Evolutionary conservation across 2,329 filamentous ascomycete species (phyloP), one percentile per base, ranked within the genome.

Genomic region (Fusarium decemcellulare): DNA sequence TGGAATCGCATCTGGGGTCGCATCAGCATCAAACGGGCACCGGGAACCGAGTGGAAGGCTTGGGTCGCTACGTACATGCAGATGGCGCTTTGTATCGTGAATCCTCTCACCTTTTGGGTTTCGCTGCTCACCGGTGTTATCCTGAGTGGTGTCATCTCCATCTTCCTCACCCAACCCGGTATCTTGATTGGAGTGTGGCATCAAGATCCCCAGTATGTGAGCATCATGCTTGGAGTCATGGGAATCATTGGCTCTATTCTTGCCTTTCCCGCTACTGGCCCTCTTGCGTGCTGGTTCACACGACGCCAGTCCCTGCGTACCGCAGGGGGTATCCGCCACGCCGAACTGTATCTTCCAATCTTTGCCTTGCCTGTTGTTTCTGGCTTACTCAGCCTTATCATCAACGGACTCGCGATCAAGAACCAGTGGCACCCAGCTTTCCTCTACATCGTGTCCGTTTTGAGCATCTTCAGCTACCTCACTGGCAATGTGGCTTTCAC

Each of bases 21-120:
- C 7, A 29, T 71, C 0, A 69, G 55, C 16, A 14, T 71, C 2
- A 6, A n/a, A 0, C 42, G 58, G 29, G 68, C 68, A 15, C 65
- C 58, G 4, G 61, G 68, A 1, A 60, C 68, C 1, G 63, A 44
- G 8, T 55, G 48, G 34, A 58, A 48, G 6, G 65, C 68, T 1
- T 18, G 52, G 44, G 29, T 36, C 6, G 42, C 56, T 1, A 72
- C 70, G 5, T 72, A 71, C 18, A 58, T 61, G 30, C 70, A 72
- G 12, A 72, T 72, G 64, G 29, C 71, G 2, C 12, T 71, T 4
- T 72, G 70, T 3, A 61, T 72, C 3, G 27, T 72, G 2, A 72
- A 72, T 3, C 70, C 70, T 6, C 56, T 72, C 1, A 72, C 64
- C 2, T 72, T 72, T 2, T 71, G 70, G 70, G 64, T 72, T 5